These are phyloP conservation scores for Prototheca cutis DNA, from an alignment of 163 green algal species.

Conservation along the genomic window DNA sequence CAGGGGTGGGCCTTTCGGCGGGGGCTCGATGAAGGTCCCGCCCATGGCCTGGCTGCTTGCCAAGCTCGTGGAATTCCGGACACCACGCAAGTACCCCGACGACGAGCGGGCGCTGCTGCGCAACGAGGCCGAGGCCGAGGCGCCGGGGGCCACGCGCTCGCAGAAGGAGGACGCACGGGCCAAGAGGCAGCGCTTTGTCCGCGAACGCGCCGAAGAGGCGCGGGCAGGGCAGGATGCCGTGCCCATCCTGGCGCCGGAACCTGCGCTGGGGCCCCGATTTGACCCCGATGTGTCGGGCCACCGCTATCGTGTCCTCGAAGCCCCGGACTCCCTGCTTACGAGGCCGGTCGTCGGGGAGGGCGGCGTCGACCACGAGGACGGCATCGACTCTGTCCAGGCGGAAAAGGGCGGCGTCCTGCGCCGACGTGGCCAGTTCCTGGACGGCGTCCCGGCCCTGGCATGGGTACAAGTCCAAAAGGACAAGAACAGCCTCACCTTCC, in stretches of 20 bases:
- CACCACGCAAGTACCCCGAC: conserved; percentile 41
- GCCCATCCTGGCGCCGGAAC: conserved; percentile 42
- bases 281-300: conserved; percentile 52
- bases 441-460: conserved; percentile 23
- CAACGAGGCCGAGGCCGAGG: conserved; percentile 36
- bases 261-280: conserved; percentile 54
- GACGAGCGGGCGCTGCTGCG: conserved; percentile 38
- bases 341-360: conserved; percentile 46
- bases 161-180: conserved; percentile 23
- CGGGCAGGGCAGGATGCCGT: conserved; percentile 22
- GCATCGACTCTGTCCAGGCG: conserved; percentile 52
- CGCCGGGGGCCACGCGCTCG: conserved; percentile 16
- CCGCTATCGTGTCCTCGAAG: conserved; percentile 62
- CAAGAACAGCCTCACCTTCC: conserved; percentile 51
- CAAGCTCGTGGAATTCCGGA: conserved; percentile 30
- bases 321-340: conserved; percentile 21
- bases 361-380: conserved; percentile 61
- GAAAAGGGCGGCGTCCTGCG: conserved; percentile 48
- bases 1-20: conserved; percentile 10
- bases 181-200: conserved; percentile 29
- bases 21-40: conserved; percentile 25
- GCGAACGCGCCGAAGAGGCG: conserved; percentile 31
- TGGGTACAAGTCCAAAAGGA: conserved; percentile 61
- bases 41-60: conserved; percentile 34
- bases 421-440: conserved; percentile 20